phyloP scores from a whole-genome alignment of 1,284 basidiomycete genomes.

The Chondrostereum purpureum region DNA sequence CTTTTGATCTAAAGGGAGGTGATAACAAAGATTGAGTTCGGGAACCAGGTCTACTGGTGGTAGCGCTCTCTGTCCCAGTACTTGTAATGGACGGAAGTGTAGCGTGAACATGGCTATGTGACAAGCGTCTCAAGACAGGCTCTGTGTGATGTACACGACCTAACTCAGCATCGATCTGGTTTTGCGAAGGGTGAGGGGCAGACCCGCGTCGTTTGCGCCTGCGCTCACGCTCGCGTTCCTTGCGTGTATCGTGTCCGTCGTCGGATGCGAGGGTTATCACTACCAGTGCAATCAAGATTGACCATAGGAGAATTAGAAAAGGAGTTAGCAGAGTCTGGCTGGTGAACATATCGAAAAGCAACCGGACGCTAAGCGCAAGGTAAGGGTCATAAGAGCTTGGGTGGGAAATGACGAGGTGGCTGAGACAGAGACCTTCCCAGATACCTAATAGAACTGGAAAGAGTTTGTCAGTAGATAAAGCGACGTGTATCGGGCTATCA shows the following conservation, averaged over 20 bases:
- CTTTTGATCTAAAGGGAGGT: too few species aligned
- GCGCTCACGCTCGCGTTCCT: conserved; percentile 21
- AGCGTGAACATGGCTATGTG: not conserved
- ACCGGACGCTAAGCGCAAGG: conserved; percentile 33
- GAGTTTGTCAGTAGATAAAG: conserved; percentile 16
- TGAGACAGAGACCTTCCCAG: conserved; percentile 34
- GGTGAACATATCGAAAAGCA: conserved; percentile 30
- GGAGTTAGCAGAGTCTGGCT: conserved; percentile 24
- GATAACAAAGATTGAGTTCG: too few species aligned
- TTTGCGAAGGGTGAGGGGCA: not conserved
- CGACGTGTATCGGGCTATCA: too few species aligned
- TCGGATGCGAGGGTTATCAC: conserved; percentile 23
- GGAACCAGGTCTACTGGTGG: too few species aligned
- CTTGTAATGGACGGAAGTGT: too few species aligned
- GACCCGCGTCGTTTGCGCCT: too few species aligned
- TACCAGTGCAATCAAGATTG: conserved; percentile 24
- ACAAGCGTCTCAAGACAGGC: not conserved
- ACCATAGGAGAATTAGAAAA: conserved; percentile 28
- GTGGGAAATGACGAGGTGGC: conserved; percentile 23
- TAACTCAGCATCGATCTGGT: too few species aligned
- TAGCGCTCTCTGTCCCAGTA: too few species aligned
- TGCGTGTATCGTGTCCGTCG: conserved; percentile 17
- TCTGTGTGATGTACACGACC: too few species aligned
- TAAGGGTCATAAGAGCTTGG: conserved; percentile 28
- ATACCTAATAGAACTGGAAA: conserved; percentile 28